Evolutionary conservation across 2,329 filamentous ascomycete genomes (phyloP).

Genomic region (Knufia fluminis): DNA sequence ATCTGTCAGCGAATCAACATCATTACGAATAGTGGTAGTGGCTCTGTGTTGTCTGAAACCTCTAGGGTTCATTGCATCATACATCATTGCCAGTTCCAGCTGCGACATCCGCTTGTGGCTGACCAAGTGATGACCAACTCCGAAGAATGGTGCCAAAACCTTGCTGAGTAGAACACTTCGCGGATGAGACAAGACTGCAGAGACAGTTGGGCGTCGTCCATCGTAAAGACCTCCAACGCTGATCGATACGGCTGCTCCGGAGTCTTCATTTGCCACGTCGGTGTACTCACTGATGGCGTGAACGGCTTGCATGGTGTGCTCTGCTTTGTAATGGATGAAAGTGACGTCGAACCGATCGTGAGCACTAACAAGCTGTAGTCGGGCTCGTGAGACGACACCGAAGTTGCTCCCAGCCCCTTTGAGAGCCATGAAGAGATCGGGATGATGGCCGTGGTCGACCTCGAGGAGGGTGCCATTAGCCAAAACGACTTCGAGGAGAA

Average conservation of each 20-base stretch:
- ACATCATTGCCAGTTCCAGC: not conserved
- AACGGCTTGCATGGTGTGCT: not conserved
- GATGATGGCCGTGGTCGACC: slow-evolving; percentile 19
- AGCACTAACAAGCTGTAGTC: slow-evolving; percentile 2
- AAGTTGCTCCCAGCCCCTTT: slow-evolving; percentile 34
- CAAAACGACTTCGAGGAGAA: slow-evolving; percentile 28
- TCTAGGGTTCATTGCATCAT: not conserved
- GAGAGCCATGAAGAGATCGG: slow-evolving; percentile 30
- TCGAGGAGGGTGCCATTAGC: slow-evolving; percentile 26
- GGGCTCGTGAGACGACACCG: slow-evolving; percentile 28
- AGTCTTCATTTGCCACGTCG: not conserved
- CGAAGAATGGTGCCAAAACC: not conserved
- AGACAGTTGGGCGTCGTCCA: not conserved
- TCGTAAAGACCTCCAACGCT: not conserved
- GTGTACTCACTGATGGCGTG: not conserved
- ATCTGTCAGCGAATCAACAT: not conserved
- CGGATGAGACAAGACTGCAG: not conserved
- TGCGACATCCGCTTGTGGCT: not conserved
- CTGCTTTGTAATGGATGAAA: not conserved
- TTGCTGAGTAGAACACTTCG: not conserved
- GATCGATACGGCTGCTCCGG: not conserved
- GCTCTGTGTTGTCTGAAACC: not conserved
- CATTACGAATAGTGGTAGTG: not conserved
- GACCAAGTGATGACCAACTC: not conserved
- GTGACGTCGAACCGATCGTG: not conserved